A percentile compares a stretch with the other conserved stretches of the same genome.
phyloP scores from a whole-genome alignment of 2,329 filamentous ascomycete species.

The Colletotrichum shisoi region DNA sequence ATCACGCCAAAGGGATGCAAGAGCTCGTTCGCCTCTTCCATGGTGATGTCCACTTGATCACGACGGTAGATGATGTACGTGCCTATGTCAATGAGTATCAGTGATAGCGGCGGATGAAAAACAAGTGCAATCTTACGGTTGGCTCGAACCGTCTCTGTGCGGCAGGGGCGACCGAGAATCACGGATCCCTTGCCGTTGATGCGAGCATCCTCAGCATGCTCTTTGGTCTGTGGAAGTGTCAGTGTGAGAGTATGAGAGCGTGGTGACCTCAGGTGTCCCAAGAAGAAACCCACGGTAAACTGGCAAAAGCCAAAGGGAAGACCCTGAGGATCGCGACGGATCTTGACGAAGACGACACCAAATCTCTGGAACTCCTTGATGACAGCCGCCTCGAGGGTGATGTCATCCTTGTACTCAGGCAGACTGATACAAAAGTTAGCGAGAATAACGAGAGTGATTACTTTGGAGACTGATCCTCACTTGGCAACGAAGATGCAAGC shows the following conservation, averaged over 20 bases:
- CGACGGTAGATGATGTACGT: constrained; percentile 58
- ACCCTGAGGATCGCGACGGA: constrained; percentile 63
- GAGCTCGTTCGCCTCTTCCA: constrained; percentile 55
- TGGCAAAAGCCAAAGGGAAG: constrained; percentile 73
- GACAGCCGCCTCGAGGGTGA: constrained; percentile 61
- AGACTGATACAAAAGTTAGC: constrained; percentile 53
- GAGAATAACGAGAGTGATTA: not conserved
- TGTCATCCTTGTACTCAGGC: constrained; percentile 58
- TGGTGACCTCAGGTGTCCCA: too few relatives aligned
- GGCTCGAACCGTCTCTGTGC: constrained; percentile 67
- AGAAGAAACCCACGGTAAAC: constrained; percentile 60
- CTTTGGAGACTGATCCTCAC: constrained; percentile 54
- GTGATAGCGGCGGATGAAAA: constrained; percentile 7
- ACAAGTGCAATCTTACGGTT: constrained; percentile 57
- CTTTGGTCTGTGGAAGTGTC: constrained; percentile 52
- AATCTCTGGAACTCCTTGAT: constrained; percentile 61
- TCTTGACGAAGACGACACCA: constrained; percentile 69
- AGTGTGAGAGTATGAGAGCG: constrained; percentile 36
- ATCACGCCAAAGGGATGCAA: constrained; percentile 57
- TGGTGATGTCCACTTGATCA: constrained; percentile 49
- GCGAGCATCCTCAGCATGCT: constrained; percentile 60
- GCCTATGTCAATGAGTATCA: constrained; percentile 50
- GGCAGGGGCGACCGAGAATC: constrained; percentile 65
- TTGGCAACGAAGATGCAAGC: constrained; percentile 73
- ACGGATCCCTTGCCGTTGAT: constrained; percentile 55